Evolutionary conservation across 2,329 filamentous ascomycete species (phyloP).

Genomic region (Ophiostoma montium): DNA sequence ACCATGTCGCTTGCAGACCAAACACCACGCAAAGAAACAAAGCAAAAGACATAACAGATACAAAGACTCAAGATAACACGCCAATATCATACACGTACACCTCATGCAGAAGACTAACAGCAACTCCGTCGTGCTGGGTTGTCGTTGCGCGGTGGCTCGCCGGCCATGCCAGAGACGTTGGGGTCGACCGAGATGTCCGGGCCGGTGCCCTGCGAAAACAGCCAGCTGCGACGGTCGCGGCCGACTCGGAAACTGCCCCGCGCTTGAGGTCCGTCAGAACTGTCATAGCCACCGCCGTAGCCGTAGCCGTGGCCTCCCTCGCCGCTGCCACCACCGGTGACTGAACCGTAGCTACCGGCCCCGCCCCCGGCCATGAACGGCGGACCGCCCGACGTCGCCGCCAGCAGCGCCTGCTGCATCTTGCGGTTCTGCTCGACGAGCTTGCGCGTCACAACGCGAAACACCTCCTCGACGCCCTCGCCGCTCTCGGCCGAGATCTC

Average conservation of each 20-base stretch:
- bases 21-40: not conserved
- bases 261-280: too few relatives aligned
- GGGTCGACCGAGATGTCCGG: constrained; percentile 36
- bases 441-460: constrained; percentile 53
- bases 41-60: too few relatives aligned
- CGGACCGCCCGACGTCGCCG: constrained; percentile 33
- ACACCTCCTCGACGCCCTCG: constrained; percentile 93
- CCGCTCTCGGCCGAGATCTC: constrained; percentile 91
- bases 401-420: constrained; percentile 43
- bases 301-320: constrained; percentile 22
- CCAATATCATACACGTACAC: not conserved
- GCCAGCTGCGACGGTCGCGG: constrained; percentile 43
- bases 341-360: constrained; percentile 8
- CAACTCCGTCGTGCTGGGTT: constrained; percentile 7
- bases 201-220: constrained; percentile 40
- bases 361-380: constrained; percentile 12
- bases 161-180: constrained; percentile 15
- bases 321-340: constrained; percentile 5
- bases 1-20: too few relatives aligned
- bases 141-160: constrained; percentile 4
- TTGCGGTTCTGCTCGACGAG: constrained; percentile 50
- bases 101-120: constrained; percentile 3
- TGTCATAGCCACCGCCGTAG: constrained; percentile 35
- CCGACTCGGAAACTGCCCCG: constrained; percentile 43
- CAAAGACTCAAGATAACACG: too few relatives aligned